phyloP scores from a whole-genome alignment of 495 filamentous ascomycete genomes.

The Apodospora peruviana region DNA sequence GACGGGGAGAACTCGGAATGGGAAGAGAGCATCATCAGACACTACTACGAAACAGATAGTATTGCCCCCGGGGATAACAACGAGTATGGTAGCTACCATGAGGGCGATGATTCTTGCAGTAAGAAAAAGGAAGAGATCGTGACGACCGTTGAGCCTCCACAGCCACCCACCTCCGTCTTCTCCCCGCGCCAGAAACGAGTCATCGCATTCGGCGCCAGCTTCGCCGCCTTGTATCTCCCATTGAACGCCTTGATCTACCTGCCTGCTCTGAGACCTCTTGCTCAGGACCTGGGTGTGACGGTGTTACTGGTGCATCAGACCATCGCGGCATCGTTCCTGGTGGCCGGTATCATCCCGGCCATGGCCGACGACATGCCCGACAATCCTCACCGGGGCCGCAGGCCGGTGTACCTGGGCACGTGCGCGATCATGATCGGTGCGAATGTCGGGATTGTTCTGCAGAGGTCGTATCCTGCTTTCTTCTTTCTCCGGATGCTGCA shows the following conservation, averaged over 20 bases:
- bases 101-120: no score
- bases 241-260: slow-evolving; percentile 49
- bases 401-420: slow-evolving; percentile 44
- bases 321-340: slow-evolving; percentile 43
- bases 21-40: no score
- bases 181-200: neutral
- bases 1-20: no score
- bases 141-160: no score
- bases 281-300: slow-evolving; percentile 40
- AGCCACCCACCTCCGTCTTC: neutral
- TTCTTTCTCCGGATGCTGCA: slow-evolving; percentile 48
- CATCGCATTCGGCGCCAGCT: neutral
- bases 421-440: slow-evolving; percentile 44
- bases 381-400: slow-evolving; percentile 34
- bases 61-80: no score
- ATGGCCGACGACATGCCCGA: slow-evolving; percentile 48
- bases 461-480: slow-evolving; percentile 41
- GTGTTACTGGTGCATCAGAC: slow-evolving; percentile 46
- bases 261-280: slow-evolving; percentile 47
- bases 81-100: no score
- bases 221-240: neutral
- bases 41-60: no score
- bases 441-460: slow-evolving; percentile 46
- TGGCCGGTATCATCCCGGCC: slow-evolving; percentile 44
- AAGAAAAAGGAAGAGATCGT: no score